These are phyloP conservation scores for Stellera chamaejasme DNA, from an alignment of 345 rosid species.

Conservation along the genomic window DNA sequence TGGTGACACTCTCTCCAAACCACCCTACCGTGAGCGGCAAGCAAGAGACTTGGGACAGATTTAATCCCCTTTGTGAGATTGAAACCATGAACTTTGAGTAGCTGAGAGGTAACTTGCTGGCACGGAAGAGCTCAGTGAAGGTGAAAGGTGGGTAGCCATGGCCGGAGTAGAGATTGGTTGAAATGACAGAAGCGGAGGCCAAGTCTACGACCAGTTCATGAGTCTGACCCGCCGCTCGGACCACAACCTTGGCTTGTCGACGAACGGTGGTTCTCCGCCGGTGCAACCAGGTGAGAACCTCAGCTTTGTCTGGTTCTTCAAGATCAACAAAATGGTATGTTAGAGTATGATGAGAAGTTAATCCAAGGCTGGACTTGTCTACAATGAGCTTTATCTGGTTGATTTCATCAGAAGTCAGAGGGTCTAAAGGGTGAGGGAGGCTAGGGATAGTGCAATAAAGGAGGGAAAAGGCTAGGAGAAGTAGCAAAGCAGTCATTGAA, in stretches of 20 bases:
- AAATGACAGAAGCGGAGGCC: constrained; percentile 16
- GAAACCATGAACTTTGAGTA: constrained; percentile 40
- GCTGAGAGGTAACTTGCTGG: constrained; percentile 39
- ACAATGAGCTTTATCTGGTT: constrained; percentile 36
- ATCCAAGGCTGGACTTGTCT: constrained; percentile 26
- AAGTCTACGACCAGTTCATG: constrained; percentile 50
- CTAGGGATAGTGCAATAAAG: constrained; percentile 17
- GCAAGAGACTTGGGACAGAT: constrained; percentile 63
- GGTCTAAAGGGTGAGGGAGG: constrained; percentile 61
- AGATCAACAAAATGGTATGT: constrained; percentile 61
- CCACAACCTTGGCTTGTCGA: constrained; percentile 51
- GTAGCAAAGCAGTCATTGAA: constrained; percentile 27
- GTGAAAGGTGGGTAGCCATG: constrained; percentile 61
- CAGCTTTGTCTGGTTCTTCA: constrained; percentile 63
- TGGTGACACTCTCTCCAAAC: constrained; percentile 46
- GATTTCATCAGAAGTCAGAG: constrained; percentile 49
- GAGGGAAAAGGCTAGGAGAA: constrained; percentile 24
- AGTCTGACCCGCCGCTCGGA: constrained; percentile 41
- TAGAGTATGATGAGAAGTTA: constrained; percentile 25
- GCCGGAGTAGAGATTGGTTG: constrained; percentile 30
- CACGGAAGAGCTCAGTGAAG: constrained; percentile 37
- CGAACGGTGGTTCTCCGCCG: constrained; percentile 12
- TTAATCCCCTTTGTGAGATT: constrained; percentile 30
- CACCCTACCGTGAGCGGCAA: constrained; percentile 66
- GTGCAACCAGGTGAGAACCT: constrained; percentile 42